Evolutionary conservation across 2,329 filamentous ascomycete species (phyloP), one percentile per base, ranked within the genome.

Genomic region (Lomentospora prolificans): DNA sequence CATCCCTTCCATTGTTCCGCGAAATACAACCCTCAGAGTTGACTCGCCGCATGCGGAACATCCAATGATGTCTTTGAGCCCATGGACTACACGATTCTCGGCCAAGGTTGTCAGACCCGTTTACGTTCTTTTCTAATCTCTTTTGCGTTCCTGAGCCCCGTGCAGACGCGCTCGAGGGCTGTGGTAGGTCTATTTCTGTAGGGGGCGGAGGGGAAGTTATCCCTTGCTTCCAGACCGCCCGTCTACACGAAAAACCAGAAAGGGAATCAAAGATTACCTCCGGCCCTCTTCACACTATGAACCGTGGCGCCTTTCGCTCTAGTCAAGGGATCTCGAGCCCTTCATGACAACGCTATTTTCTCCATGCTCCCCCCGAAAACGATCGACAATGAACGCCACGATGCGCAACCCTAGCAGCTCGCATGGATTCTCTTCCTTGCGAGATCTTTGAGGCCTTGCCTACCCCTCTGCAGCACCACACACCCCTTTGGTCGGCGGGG

Each of bases 1-100:
- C 12, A 36, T 50, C 51, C 56, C 58, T 57, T 59, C 57, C 56
- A 59, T 58, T 59, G 54, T 57, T 57, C 36, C 39, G 19, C 44
- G 7, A 19, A 48, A 25, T 27, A 25, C 22, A 25, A 25, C 17
- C 44, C 44, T 22, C 24, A 14, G 12, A 14, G 12, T 28, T 30
- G 25, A 51, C 24, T 30, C 48, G 24, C 48, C 48, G 25, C 48
- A 51, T 51, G 24, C 48, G 48, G 48, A 28, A 51, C n/a, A 12
- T 44, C 36, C 22, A 39, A 53, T 33, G 22, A 12, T n/a, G 17
- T 12, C 31, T 36, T 39, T 50, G 19, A 4, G 3, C 17, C n/a
- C 17, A 25, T 6, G 9, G 31, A 39, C 10, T 30, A 9, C 27
- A 30, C 25, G 27, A 25, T 19, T 25, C 30, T 39, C 31, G 30